Evolutionary conservation across 768 basidiomycete species (phyloP).

Genomic region (Naematelia encephala): DNA sequence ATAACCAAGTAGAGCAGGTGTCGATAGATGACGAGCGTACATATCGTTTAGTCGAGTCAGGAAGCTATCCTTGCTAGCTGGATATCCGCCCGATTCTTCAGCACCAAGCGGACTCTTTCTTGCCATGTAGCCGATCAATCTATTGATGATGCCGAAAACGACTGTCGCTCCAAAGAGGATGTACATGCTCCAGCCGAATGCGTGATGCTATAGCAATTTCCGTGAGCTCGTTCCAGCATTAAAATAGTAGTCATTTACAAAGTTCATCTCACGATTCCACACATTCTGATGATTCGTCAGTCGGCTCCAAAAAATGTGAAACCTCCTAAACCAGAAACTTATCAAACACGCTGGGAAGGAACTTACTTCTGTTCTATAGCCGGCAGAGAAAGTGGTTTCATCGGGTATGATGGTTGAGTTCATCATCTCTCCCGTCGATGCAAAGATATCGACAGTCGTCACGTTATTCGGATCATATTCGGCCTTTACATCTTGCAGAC

Average conservation of each 20-base stretch:
- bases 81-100: background rate
- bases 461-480: background rate
- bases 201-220: slow-evolving; percentile 18
- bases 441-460: slow-evolving; percentile 2
- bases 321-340: background rate
- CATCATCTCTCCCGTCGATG: slow-evolving; percentile 7
- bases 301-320: background rate
- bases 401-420: slow-evolving; percentile 16
- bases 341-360: background rate
- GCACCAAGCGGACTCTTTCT: background rate
- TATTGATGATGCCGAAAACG: slow-evolving; percentile 15
- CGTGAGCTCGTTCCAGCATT: background rate
- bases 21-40: slow-evolving; percentile 13
- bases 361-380: slow-evolving; percentile 18
- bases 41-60: slow-evolving; percentile 7
- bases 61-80: background rate
- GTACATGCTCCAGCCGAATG: slow-evolving; percentile 29
- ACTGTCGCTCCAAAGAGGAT: slow-evolving; percentile 16
- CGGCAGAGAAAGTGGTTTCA: slow-evolving; percentile 9
- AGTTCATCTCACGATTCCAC: slow-evolving; percentile 15
- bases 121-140: slow-evolving; percentile 6
- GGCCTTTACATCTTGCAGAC: background rate
- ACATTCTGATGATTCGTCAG: slow-evolving; percentile 14
- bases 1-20: slow-evolving; percentile 25
- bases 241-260: slow-evolving; percentile 7